phyloP scores from a whole-genome alignment of 768 basidiomycete genomes.

The Suillus luteus region DNA sequence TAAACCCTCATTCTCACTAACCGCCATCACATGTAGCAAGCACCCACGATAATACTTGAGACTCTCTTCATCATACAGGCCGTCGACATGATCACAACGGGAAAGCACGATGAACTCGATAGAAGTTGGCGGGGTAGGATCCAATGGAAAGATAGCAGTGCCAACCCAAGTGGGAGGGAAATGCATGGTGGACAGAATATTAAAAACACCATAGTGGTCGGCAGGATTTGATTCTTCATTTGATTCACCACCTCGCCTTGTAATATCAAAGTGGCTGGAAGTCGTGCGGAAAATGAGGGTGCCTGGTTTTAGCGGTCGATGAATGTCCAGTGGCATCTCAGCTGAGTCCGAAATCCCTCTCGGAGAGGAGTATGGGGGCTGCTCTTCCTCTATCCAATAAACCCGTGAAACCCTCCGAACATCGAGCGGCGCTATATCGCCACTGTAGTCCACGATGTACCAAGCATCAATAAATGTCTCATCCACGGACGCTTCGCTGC shows the following conservation, averaged over 20 bases:
- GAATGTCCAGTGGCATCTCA: conserved; percentile 5
- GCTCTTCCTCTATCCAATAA: neutral
- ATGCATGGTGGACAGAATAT: conserved; percentile 11
- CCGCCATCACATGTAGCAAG: conserved; percentile 26
- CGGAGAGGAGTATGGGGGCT: conserved; percentile 10
- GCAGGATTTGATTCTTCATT: neutral
- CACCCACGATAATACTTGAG: conserved; percentile 19
- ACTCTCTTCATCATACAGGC: conserved; percentile 15
- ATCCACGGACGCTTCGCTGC: conserved; percentile 8
- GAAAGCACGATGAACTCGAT: conserved; percentile 26
- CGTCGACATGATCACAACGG: conserved; percentile 4
- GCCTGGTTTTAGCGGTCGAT: conserved; percentile 15
- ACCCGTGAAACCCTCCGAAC: conserved; percentile 15
- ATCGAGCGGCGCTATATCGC: conserved; percentile 15
- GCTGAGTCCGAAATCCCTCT: conserved; percentile 1
- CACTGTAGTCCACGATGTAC: conserved; percentile 20
- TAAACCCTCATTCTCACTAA: conserved; percentile 12
- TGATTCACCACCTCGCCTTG: conserved; percentile 8
- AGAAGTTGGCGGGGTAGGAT: conserved; percentile 9
- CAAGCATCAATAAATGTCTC: conserved; percentile 24
- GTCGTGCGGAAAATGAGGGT: conserved; percentile 30
- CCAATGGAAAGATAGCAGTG: conserved; percentile 20
- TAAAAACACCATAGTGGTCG: conserved; percentile 16
- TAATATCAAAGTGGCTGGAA: conserved; percentile 14
- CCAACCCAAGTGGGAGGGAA: conserved; percentile 10